Percentiles rank a stretch among this genome's conserved stretches.
phyloP scores from a whole-genome alignment of 805 yeast genomes.

The Candida ortonii region DNA sequence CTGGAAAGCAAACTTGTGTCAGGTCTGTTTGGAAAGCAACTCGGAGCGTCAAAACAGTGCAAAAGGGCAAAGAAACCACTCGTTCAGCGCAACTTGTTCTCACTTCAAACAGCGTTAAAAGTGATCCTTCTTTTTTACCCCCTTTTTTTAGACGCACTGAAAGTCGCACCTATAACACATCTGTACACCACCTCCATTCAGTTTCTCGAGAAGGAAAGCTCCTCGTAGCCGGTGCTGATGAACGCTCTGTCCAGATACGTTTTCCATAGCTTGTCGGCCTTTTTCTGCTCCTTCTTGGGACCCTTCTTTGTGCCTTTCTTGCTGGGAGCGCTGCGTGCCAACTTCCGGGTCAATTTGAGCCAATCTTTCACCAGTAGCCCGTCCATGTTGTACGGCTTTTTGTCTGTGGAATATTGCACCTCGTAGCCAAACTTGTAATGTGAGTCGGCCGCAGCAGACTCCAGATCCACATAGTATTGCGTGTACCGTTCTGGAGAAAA shows the following conservation, averaged over 20 bases:
- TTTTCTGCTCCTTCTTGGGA: conserved; percentile 4
- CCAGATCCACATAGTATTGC: conserved; percentile 71
- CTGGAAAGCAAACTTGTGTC: too few relatives aligned
- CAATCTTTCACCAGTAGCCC: conserved; percentile 60
- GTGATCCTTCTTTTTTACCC: too few relatives aligned
- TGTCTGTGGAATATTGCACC: conserved; percentile 69
- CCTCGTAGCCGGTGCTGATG: conserved; percentile 62
- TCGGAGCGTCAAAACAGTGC: too few relatives aligned
- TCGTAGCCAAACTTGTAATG: conserved; percentile 51
- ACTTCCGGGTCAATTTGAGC: conserved; percentile 51
- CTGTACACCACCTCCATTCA: conserved; percentile 1
- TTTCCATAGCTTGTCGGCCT: conserved; percentile 51
- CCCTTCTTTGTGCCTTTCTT: conserved; percentile 6
- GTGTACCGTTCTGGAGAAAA: conserved; percentile 72
- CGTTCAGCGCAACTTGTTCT: too few relatives aligned
- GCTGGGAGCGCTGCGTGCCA: conserved; percentile 39
- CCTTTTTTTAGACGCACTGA: too few relatives aligned
- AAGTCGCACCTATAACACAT: too few relatives aligned
- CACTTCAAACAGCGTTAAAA: too few relatives aligned
- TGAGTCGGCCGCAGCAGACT: conserved; percentile 35
- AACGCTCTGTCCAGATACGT: conserved; percentile 57
- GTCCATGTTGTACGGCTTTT: conserved; percentile 51
- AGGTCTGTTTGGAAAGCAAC: too few relatives aligned
- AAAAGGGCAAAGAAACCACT: too few relatives aligned
- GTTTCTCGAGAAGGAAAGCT: conserved; percentile 33